A percentile compares a stretch with the other conserved stretches of the same genome.
phyloP scores from a whole-genome alignment of 2,329 filamentous ascomycete genomes.

The Aspergillus sergii region DNA sequence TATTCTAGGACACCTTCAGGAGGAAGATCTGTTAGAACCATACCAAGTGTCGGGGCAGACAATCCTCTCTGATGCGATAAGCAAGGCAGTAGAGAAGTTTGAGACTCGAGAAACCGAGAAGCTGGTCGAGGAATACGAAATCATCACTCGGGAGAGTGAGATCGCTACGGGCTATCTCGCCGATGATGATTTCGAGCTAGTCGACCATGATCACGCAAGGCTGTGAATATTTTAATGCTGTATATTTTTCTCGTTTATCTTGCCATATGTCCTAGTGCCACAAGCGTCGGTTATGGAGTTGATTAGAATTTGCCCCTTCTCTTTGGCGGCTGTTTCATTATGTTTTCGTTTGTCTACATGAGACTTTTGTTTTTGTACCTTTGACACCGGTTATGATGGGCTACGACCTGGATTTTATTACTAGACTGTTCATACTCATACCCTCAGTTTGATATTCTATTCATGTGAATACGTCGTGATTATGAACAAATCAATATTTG shows the following conservation, averaged over 20 bases:
- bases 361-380: neutral
- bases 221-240: neutral
- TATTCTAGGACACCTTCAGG: slow-evolving; percentile 47
- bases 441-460: neutral
- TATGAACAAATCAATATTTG: neutral
- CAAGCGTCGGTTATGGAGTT: slow-evolving; percentile 4
- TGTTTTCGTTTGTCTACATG: neutral
- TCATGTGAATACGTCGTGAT: neutral
- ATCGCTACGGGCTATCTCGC: slow-evolving; percentile 31
- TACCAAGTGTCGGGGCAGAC: slow-evolving; percentile 60
- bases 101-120: slow-evolving; percentile 64
- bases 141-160: slow-evolving; percentile 46
- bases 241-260: neutral
- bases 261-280: neutral
- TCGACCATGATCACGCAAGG: slow-evolving; percentile 37
- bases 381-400: neutral
- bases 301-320: neutral
- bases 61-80: slow-evolving; percentile 59
- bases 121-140: slow-evolving; percentile 64
- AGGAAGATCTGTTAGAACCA: slow-evolving; percentile 54
- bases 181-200: slow-evolving; percentile 47
- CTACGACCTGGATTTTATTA: too few relatives aligned
- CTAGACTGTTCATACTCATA: neutral
- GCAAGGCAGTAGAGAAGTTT: slow-evolving; percentile 61
- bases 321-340: neutral